These are phyloP conservation scores for Alternaria triticimaculans DNA, from an alignment of 2,329 filamentous ascomycete genomes.

Conservation along the genomic window DNA sequence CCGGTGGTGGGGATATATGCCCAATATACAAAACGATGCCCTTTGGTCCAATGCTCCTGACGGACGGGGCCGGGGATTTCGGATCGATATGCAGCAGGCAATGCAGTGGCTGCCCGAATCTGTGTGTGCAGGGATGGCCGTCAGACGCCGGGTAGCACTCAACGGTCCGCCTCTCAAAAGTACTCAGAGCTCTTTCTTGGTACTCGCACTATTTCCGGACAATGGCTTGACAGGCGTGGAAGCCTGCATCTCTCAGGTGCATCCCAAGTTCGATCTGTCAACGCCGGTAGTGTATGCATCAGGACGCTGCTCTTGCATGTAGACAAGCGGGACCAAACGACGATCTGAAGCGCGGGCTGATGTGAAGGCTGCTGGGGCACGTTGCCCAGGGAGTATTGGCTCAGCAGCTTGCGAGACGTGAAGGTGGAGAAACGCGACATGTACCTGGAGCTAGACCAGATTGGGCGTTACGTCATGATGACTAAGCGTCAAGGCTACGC, in stretches of 20 bases:
- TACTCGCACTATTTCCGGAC: neutral
- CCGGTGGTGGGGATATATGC: neutral
- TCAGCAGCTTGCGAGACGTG: slow-evolving; percentile 11
- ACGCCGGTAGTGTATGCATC: neutral
- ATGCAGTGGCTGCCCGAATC: slow-evolving; percentile 14
- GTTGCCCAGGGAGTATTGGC: slow-evolving; percentile 13
- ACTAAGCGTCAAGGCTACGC: slow-evolving; percentile 22
- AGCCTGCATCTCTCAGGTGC: neutral
- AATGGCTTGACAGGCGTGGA: neutral
- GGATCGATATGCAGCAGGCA: slow-evolving; percentile 13
- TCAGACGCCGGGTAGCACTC: slow-evolving; percentile 13
- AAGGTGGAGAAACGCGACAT: slow-evolving; percentile 6
- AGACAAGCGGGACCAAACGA: neutral
- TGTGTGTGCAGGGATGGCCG: slow-evolving; percentile 13
- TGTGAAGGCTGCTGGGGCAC: slow-evolving; percentile 8
- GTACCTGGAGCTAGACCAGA: slow-evolving; percentile 12
- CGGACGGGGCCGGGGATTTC: slow-evolving; percentile 7
- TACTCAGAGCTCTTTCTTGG: slow-evolving; percentile 11
- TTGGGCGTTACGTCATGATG: slow-evolving; percentile 20
- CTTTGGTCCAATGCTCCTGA: neutral
- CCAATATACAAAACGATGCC: neutral
- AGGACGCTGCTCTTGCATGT: neutral
- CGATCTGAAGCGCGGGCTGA: neutral
- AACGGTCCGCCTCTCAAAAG: slow-evolving; percentile 18
- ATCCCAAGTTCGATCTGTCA: slow-evolving; percentile 1